Conservation (phyloP, 306 rosid genomes). For the Phaseolus lunatus region DNA sequence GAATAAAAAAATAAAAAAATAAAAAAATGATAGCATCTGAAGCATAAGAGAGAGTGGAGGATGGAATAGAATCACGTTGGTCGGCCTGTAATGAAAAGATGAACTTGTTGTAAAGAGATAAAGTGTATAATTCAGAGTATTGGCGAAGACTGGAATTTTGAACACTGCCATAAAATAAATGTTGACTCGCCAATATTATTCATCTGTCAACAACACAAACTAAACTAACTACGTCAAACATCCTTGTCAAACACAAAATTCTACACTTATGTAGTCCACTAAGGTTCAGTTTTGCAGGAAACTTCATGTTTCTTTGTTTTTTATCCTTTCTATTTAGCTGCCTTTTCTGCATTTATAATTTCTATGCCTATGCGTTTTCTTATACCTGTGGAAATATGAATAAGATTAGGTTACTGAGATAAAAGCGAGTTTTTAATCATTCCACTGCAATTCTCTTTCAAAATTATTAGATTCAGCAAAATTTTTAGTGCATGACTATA, state of each 20-base stretch:
- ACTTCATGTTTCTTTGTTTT: constrained; percentile 25
- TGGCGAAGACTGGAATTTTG: constrained; percentile 61
- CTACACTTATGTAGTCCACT: constrained; percentile 38
- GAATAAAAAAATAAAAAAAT: neutral
- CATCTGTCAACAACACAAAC: constrained; percentile 42
- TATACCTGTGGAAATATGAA: neutral
- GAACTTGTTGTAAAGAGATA: constrained; percentile 47
- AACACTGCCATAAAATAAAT: constrained; percentile 30
- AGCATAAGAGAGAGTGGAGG: constrained; percentile 64
- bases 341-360: neutral
- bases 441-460: too few relatives aligned
- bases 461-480: too few relatives aligned
- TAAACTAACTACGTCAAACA: constrained; percentile 37
- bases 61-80: constrained; percentile 92
- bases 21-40: constrained; percentile 40
- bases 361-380: neutral
- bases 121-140: constrained; percentile 53
- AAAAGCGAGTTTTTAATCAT: too few relatives aligned
- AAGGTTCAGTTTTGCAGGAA: constrained; percentile 12
- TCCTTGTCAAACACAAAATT: constrained; percentile 49
- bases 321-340: neutral
- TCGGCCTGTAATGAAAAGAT: constrained; percentile 82
- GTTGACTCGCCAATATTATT: constrained; percentile 56
- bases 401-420: constrained; percentile 9
- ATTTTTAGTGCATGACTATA: too few relatives aligned